Percentiles rank a stretch among this genome's conserved stretches.
Evolutionary conservation across 306 rosid species (phyloP).

Genomic region (Carpinus fangiana): DNA sequence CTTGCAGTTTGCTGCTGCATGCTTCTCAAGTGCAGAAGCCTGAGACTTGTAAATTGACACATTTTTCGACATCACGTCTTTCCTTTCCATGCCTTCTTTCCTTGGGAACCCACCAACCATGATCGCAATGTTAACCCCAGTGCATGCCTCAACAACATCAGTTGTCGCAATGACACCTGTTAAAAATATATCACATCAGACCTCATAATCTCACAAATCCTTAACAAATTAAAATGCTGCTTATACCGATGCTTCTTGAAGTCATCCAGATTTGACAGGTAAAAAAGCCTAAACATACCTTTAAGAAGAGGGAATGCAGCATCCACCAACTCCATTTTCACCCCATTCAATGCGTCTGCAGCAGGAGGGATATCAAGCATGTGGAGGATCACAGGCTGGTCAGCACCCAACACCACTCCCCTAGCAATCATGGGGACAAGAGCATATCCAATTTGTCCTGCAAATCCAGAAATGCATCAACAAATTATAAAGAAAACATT

Average conservation of each 20-base stretch:
- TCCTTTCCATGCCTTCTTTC: constrained; percentile 98
- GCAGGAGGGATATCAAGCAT: constrained; percentile 90
- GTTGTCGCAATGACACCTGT: constrained; percentile 99
- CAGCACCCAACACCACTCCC: constrained; percentile 88
- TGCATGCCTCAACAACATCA: constrained; percentile 94
- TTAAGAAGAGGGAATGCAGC: constrained; percentile 93
- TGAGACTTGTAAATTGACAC: constrained; percentile 94
- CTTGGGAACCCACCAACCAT: constrained; percentile 99
- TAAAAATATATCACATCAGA: constrained; percentile 26
- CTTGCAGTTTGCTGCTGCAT: constrained; percentile 97
- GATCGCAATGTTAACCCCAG: constrained; percentile 82
- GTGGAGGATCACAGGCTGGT: constrained; percentile 97
- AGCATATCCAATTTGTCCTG: constrained; percentile 98
- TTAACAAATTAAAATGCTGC: background rate
- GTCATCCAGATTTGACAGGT: constrained; percentile 2
- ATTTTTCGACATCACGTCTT: constrained; percentile 93
- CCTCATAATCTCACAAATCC: constrained; percentile 5
- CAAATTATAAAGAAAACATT: background rate
- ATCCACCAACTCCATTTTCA: constrained; percentile 92
- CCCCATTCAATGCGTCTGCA: constrained; percentile 92
- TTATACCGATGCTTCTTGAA: background rate
- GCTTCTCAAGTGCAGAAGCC: constrained; percentile 93
- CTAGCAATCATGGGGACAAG: constrained; percentile 99
- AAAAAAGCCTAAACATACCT: constrained; percentile 37
- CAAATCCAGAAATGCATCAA: constrained; percentile 21